A percentile compares a stretch with the other conserved stretches of the same genome.
phyloP scores from a whole-genome alignment of 1,284 basidiomycete genomes.

The Stygiomarasmius scandens region DNA sequence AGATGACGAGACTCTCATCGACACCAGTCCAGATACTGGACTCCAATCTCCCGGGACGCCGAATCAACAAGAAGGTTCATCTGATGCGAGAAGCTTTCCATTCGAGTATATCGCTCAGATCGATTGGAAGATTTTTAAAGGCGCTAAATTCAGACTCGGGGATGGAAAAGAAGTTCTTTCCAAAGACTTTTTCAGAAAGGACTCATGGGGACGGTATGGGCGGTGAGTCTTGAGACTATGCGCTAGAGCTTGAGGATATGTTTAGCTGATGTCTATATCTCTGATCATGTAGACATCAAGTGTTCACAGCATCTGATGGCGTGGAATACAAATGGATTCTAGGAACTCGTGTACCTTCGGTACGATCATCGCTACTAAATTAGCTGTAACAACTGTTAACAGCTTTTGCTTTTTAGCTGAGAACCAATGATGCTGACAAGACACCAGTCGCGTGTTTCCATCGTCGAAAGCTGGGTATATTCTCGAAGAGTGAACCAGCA shows the following conservation, averaged over 20 bases:
- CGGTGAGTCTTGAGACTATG: background rate
- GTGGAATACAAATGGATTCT: slow-evolving; percentile 9
- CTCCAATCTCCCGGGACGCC: background rate
- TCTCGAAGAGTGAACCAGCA: background rate
- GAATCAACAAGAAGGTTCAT: background rate
- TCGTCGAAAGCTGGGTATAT: background rate
- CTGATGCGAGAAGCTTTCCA: background rate
- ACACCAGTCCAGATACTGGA: background rate
- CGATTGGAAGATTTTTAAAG: slow-evolving; percentile 10
- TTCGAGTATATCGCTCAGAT: slow-evolving; percentile 14
- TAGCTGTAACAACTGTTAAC: background rate
- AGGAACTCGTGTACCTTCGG: background rate
- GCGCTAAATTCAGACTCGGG: slow-evolving; percentile 9
- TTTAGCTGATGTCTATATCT: background rate
- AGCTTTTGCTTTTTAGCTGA: background rate
- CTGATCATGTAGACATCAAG: background rate
- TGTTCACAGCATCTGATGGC: background rate
- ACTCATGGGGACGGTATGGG: slow-evolving; percentile 8
- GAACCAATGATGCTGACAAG: background rate
- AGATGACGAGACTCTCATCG: background rate
- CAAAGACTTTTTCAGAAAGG: slow-evolving; percentile 12
- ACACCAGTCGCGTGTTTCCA: slow-evolving; percentile 1
- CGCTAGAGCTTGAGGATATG: background rate
- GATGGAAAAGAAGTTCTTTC: slow-evolving; percentile 9
- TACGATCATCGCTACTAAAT: background rate